A percentile compares a stretch with the other conserved stretches of the same genome.
Evolutionary conservation across 225 moss, liverwort and hornwort species (phyloP).

Genomic region (Neckera pumila): DNA sequence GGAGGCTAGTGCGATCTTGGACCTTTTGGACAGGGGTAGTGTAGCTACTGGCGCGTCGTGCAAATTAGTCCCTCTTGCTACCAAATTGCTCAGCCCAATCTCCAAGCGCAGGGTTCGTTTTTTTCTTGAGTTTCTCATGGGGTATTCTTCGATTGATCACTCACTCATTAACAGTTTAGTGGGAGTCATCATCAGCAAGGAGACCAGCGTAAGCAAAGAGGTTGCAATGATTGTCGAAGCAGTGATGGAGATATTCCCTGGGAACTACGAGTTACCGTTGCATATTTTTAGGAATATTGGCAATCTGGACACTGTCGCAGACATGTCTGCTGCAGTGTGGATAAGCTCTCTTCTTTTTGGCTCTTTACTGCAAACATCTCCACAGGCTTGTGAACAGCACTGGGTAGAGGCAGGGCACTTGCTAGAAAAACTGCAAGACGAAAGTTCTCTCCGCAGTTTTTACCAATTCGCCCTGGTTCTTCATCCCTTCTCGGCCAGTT

Average conservation of each 20-base stretch:
- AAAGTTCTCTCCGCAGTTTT: slow-evolving; percentile 35
- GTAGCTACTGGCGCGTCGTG: slow-evolving; percentile 28
- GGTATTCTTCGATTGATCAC: slow-evolving; percentile 39
- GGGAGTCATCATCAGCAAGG: slow-evolving; percentile 31
- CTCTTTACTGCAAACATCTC: slow-evolving; percentile 41
- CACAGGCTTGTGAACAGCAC: slow-evolving; percentile 48
- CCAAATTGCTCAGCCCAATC: slow-evolving; percentile 23
- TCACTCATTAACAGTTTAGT: slow-evolving; percentile 52
- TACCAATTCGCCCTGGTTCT: slow-evolving; percentile 31
- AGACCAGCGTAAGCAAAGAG: slow-evolving; percentile 36
- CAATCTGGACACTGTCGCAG: slow-evolving; percentile 2
- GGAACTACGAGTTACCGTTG: slow-evolving; percentile 49
- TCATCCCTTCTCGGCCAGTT: slow-evolving; percentile 56
- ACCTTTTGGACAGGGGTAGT: slow-evolving; percentile 59
- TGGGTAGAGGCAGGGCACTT: slow-evolving; percentile 65
- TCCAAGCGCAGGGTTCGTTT: slow-evolving; percentile 57
- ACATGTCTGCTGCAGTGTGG: slow-evolving; percentile 35
- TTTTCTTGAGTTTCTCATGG: slow-evolving; percentile 59
- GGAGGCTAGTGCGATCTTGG: slow-evolving; percentile 7
- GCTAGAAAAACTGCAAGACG: slow-evolving; percentile 30
- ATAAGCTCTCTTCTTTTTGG: slow-evolving; percentile 48
- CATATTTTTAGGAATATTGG: slow-evolving; percentile 29
- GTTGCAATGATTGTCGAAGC: slow-evolving; percentile 56
- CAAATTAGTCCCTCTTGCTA: slow-evolving; percentile 46
- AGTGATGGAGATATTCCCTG: slow-evolving; percentile 56